These are phyloP conservation scores for Volvariella surrecta DNA, from an alignment of 1,284 basidiomycete species.

Conservation along the genomic window DNA sequence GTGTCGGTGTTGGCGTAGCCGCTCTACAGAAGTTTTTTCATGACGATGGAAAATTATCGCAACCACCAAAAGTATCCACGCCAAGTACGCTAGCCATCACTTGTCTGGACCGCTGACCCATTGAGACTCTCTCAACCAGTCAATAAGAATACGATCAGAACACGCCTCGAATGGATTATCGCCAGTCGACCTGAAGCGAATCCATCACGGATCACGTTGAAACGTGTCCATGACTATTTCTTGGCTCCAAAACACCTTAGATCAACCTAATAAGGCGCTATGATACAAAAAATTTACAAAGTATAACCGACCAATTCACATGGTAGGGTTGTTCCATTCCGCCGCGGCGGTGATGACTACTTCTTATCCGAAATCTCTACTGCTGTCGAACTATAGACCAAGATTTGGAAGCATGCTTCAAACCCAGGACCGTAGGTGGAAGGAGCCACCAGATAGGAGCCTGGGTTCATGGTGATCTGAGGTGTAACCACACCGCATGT, in stretches of 20 bases:
- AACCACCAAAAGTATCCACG: not conserved
- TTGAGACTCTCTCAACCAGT: slow-evolving; percentile 9
- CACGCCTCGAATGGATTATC: slow-evolving; percentile 76
- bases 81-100: not conserved
- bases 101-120: not conserved
- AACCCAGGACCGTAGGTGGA: slow-evolving; percentile 64
- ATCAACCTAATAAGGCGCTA: too few species aligned
- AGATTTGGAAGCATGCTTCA: slow-evolving; percentile 48
- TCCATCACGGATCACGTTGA: slow-evolving; percentile 67
- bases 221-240: slow-evolving; percentile 64
- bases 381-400: slow-evolving; percentile 43
- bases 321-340: too few species aligned
- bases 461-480: slow-evolving; percentile 40
- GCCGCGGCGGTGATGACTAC: not conserved
- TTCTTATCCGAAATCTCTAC: slow-evolving; percentile 3
- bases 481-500: slow-evolving; percentile 63
- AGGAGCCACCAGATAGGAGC: slow-evolving; percentile 65
- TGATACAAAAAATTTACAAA: too few species aligned
- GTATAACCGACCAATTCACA: too few species aligned
- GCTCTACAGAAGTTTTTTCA: slow-evolving; percentile 53
- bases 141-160: slow-evolving; percentile 52
- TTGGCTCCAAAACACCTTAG: slow-evolving; percentile 1
- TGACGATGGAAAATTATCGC: slow-evolving; percentile 33
- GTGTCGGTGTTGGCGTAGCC: slow-evolving; percentile 54
- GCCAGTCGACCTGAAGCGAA: slow-evolving; percentile 62